phyloP scores from a whole-genome alignment of 495 filamentous ascomycete genomes.

The Podospora tetraspora region DNA sequence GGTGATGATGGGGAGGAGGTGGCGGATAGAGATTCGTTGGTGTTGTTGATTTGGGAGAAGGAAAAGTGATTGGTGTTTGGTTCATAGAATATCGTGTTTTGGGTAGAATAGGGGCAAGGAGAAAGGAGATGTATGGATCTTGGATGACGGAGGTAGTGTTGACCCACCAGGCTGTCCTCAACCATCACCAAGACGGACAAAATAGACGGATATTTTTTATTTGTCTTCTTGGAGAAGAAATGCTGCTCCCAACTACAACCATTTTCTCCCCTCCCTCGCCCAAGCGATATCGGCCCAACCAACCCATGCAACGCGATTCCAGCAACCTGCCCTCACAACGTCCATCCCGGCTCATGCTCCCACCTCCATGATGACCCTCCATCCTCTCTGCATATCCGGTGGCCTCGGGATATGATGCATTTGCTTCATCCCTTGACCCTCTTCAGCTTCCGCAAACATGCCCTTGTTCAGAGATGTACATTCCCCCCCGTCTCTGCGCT shows the following conservation, averaged over 20 bases:
- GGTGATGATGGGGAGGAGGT: slow-evolving; percentile 23
- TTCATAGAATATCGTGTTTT: background rate
- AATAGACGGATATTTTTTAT: background rate
- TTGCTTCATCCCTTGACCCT: background rate
- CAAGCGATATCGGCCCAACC: background rate
- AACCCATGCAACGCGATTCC: background rate
- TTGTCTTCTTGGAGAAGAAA: background rate
- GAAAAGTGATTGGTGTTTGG: background rate
- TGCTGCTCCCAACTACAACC: background rate
- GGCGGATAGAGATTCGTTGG: slow-evolving; percentile 27
- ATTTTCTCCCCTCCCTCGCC: background rate
- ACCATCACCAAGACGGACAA: background rate
- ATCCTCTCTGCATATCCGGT: background rate
- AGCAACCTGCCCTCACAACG: background rate
- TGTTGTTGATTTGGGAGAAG: slow-evolving; percentile 31
- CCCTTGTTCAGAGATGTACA: background rate
- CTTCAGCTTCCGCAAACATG: background rate
- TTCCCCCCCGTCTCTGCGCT: background rate
- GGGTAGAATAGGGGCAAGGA: background rate
- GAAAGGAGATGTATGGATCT: background rate
- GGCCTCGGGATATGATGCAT: background rate
- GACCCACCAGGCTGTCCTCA: background rate
- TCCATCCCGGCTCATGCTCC: background rate
- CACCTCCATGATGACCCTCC: background rate
- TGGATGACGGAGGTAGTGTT: background rate